A percentile compares a stretch with the other conserved stretches of the same genome.
phyloP scores from a whole-genome alignment of 2,329 filamentous ascomycete species.

The Mollisia scopiformis region DNA sequence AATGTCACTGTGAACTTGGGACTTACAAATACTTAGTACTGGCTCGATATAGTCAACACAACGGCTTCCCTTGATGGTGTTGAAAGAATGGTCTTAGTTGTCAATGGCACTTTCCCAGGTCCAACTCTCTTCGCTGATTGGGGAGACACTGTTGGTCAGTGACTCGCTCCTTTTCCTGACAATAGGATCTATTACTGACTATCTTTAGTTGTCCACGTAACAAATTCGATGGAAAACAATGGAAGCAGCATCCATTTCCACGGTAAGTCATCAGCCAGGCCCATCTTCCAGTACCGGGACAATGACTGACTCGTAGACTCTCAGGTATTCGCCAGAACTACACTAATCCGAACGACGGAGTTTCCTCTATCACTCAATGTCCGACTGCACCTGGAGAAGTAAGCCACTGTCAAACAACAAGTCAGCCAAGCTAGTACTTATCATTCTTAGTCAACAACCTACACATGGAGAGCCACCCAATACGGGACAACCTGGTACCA shows the following conservation, averaged over 20 bases:
- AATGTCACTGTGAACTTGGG: conserved; percentile 40
- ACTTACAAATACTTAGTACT: conserved; percentile 23
- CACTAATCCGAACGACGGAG: conserved; percentile 45
- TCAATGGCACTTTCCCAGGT: conserved; percentile 38
- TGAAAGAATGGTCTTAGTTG: conserved; percentile 29
- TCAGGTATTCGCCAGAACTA: conserved; percentile 47
- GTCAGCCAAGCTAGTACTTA: background rate
- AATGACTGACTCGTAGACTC: no score
- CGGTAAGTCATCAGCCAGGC: no score
- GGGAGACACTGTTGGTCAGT: conserved; percentile 43
- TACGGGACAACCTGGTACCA: conserved; percentile 61
- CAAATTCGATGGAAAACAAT: conserved; percentile 42
- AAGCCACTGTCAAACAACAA: background rate
- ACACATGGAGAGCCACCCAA: conserved; percentile 18
- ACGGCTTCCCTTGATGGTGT: conserved; percentile 37
- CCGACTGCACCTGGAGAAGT: conserved; percentile 54
- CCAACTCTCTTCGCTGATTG: conserved; percentile 39
- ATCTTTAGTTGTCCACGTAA: no score
- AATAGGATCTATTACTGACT: no score
- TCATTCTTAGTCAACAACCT: conserved; percentile 17
- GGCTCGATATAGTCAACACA: conserved; percentile 28
- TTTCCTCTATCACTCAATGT: conserved; percentile 59
- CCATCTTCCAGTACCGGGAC: no score
- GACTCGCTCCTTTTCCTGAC: conserved; percentile 36
- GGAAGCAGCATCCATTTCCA: conserved; percentile 46